Conservation (phyloP, 805 yeast genomes). For the Sugiyamaella americana region DNA sequence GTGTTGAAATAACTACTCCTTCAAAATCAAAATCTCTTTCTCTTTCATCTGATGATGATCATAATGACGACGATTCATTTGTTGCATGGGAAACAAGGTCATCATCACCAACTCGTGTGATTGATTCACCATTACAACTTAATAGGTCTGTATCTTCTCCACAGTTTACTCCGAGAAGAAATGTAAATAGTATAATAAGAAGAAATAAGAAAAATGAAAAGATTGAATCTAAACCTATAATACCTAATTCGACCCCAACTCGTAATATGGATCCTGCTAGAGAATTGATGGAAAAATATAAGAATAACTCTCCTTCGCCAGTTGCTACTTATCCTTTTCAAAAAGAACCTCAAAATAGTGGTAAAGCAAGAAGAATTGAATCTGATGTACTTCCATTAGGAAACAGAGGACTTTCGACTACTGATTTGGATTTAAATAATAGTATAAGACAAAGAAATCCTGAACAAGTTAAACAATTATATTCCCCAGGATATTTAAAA, state of each 20-base stretch:
- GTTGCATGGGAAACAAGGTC: slow-evolving; percentile 16
- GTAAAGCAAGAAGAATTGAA: slow-evolving; percentile 3
- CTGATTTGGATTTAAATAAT: slow-evolving; percentile 1
- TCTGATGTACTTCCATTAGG: slow-evolving; percentile 8
- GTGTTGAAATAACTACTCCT: not conserved
- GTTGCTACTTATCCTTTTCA: slow-evolving; percentile 19
- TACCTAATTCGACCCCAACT: not conserved
- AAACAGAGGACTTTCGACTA: not conserved
- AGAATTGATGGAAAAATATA: slow-evolving; percentile 20
- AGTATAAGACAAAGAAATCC: not conserved
- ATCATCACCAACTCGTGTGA: slow-evolving; percentile 9
- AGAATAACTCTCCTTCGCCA: slow-evolving; percentile 11
- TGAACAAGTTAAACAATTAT: slow-evolving; percentile 8
- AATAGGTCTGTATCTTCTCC: not conserved
- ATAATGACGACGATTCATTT: slow-evolving; percentile 1
- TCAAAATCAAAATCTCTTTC: not conserved
- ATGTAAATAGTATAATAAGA: not conserved
- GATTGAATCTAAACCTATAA: not conserved
- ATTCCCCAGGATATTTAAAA: slow-evolving; percentile 21
- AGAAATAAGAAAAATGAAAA: not conserved
- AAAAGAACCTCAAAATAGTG: not conserved
- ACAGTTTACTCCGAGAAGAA: not conserved
- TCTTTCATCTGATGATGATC: slow-evolving; percentile 4
- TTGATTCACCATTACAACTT: not conserved
- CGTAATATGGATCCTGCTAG: slow-evolving; percentile 20